Conservation (phyloP, 192 early-diverging fungal species). For the Geosiphon pyriformis region DNA sequence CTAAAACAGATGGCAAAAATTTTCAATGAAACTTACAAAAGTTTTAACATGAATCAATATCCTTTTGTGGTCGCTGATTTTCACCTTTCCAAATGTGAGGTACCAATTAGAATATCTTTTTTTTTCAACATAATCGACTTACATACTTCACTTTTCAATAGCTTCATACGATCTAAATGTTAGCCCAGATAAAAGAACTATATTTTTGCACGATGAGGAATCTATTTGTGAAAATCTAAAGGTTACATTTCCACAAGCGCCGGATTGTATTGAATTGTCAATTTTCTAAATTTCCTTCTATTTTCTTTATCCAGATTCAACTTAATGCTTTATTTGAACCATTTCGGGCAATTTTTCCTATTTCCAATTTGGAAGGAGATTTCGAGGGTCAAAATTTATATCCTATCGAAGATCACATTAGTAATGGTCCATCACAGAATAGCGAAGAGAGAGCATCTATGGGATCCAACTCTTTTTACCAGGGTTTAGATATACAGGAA, state of each 20-base stretch:
- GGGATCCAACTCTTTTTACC: too few species aligned
- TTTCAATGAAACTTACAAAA: slow-evolving; percentile 79
- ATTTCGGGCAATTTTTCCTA: slow-evolving; percentile 44
- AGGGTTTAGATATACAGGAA: too few species aligned
- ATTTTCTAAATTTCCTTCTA: not conserved
- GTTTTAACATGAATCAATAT: slow-evolving; percentile 64
- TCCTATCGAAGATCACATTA: too few species aligned
- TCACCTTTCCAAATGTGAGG: slow-evolving; percentile 44
- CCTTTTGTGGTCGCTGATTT: slow-evolving; percentile 75
- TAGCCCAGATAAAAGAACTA: slow-evolving; percentile 89
- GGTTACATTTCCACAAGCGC: too few species aligned
- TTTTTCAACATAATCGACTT: too few species aligned
- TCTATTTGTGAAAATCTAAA: slow-evolving; percentile 44
- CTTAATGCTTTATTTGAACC: slow-evolving; percentile 52
- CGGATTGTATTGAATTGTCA: not conserved
- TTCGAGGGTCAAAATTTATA: too few species aligned
- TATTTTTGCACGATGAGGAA: slow-evolving; percentile 78
- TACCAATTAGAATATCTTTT: slow-evolving; percentile 5
- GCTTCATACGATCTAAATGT: slow-evolving; percentile 86
- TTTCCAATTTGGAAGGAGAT: slow-evolving; percentile 21
- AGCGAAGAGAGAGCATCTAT: too few species aligned
- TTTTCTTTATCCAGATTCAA: slow-evolving; percentile 30
- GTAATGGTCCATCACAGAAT: too few species aligned
- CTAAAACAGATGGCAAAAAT: slow-evolving; percentile 54
- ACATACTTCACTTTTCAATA: too few species aligned